Base-by-base conservation (phyloP, 1,139 yeast genomes). In the Blastobotrys petasosporus region DNA sequence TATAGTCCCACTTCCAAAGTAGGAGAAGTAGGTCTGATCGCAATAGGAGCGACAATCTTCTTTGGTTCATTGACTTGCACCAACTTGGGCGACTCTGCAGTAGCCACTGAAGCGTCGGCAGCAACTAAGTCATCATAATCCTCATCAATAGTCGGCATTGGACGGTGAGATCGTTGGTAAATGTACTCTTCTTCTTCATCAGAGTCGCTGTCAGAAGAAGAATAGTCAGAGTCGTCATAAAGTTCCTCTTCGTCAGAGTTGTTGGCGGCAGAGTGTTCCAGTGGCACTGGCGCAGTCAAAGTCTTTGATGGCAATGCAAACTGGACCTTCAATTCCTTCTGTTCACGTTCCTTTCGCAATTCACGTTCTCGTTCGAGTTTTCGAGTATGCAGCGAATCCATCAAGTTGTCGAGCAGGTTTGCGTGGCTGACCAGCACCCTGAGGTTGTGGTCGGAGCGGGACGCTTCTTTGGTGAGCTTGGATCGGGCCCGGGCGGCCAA, bases 341-440 rank as follows among this genome's bases (percentile, higher is more conserved):
- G 41, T 25, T 37, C 17, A 10, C 17, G 37, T 5, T 29, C 11
- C 16, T 16, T 17, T 10, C 10, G 33, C 9, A 12, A 41, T 16
- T 34, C 34, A 37, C 20, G 46, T 28, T 41, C 43, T 28, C 30
- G 35, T 17, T 39, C 40, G 4, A 39, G 40, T 25, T 35, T 30
- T 13, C 32, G 45, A 10, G 20, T 50, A 45, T 11, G 58, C 49
- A 61, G 51, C 12, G 54, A 40, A 39, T 79, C 88, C 79, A 84
- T 80, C 39, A 85, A 61, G 52, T 72, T 72, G 59, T 85, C 94
- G 50, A 85, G 71, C 69, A 85, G 68, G 63, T 84, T 85, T 15
- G 94, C 92, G 64, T 85, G 94, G 31, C 80, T 74, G 2, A 85
- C 90, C 40, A 85, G 71, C 41, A 72, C 67, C 50, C 87, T 71